Evolutionary conservation across 2,329 filamentous ascomycete species (phyloP).

Genomic region (Purpureocillium lavendulum): DNA sequence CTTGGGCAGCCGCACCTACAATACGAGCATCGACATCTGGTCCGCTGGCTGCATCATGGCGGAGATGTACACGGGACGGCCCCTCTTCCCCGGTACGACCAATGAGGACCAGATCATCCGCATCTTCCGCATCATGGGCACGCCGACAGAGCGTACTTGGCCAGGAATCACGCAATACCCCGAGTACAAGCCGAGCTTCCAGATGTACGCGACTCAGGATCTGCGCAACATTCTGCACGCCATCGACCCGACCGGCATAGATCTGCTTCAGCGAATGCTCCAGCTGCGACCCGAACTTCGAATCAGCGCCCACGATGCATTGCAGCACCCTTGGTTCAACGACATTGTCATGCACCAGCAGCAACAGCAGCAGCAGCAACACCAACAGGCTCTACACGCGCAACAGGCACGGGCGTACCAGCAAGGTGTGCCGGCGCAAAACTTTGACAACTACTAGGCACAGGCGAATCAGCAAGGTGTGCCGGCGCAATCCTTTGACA

Average conservation of each 20-base stretch:
- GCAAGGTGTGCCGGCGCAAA: conserved; percentile 29
- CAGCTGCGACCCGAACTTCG: conserved; percentile 88
- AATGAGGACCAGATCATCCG: conserved; percentile 97
- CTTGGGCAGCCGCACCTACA: conserved; percentile 89
- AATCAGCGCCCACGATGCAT: conserved; percentile 76
- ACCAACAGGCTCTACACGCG: conserved; percentile 28
- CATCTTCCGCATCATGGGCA: conserved; percentile 98
- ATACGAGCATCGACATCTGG: conserved; percentile 99
- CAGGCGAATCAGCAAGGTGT: conserved; percentile 29
- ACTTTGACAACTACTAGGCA: conserved; percentile 26
- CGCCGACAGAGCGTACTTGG: conserved; percentile 91
- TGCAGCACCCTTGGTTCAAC: conserved; percentile 88
- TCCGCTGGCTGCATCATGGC: conserved; percentile 99
- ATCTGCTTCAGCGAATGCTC: conserved; percentile 82
- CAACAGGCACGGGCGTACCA: conserved; percentile 29
- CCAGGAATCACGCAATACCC: conserved; percentile 89
- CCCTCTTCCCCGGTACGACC: conserved; percentile 92
- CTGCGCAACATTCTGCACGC: conserved; percentile 79
- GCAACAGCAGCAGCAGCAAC: conserved; percentile 28
- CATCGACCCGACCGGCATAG: conserved; percentile 80
- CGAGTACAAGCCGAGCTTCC: conserved; percentile 96
- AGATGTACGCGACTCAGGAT: conserved; percentile 90
- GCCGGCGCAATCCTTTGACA: conserved; percentile 28
- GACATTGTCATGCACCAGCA: conserved; percentile 56
- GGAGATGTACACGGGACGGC: conserved; percentile 95